Conservation (phyloP, 495 filamentous ascomycete species). For the Penicillium argentinense region DNA sequence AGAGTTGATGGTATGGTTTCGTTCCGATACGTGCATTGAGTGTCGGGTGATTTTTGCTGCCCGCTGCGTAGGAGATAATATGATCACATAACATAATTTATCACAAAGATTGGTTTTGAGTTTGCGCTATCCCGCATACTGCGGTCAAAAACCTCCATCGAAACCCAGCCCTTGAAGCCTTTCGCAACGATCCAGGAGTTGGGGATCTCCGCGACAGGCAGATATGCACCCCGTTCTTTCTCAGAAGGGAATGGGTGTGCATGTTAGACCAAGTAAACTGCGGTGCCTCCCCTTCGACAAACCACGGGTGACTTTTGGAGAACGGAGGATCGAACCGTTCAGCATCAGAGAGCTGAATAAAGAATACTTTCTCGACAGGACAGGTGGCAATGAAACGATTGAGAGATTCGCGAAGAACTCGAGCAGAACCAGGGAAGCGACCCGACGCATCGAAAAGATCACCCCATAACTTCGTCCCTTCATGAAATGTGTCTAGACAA, state of each 20-base stretch:
- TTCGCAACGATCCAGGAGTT: slow-evolving; percentile 59
- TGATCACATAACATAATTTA: too few species aligned
- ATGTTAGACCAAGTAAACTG: slow-evolving; percentile 76
- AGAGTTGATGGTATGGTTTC: slow-evolving; percentile 3
- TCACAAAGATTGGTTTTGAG: too few species aligned
- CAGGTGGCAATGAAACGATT: slow-evolving; percentile 49
- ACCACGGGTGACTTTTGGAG: slow-evolving; percentile 60
- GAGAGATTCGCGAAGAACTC: slow-evolving; percentile 54
- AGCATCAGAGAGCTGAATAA: slow-evolving; percentile 72
- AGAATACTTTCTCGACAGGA: slow-evolving; percentile 67
- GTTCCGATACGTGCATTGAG: slow-evolving; percentile 9
- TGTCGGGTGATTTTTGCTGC: neutral
- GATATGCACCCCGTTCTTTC: slow-evolving; percentile 59
- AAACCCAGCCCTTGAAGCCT: slow-evolving; percentile 68
- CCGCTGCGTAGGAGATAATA: too few species aligned
- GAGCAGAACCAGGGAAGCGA: slow-evolving; percentile 51
- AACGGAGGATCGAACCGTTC: slow-evolving; percentile 60
- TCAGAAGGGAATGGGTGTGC: slow-evolving; percentile 70
- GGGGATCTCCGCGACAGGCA: slow-evolving; percentile 45
- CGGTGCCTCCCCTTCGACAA: slow-evolving; percentile 58
- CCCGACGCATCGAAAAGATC: slow-evolving; percentile 56
- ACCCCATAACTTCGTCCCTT: slow-evolving; percentile 62
- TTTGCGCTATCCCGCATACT: slow-evolving; percentile 61
- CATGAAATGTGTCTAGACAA: slow-evolving; percentile 75
- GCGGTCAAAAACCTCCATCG: slow-evolving; percentile 70